phyloP scores from a whole-genome alignment of 495 filamentous ascomycete genomes.

The Talaromyces adpressus region DNA sequence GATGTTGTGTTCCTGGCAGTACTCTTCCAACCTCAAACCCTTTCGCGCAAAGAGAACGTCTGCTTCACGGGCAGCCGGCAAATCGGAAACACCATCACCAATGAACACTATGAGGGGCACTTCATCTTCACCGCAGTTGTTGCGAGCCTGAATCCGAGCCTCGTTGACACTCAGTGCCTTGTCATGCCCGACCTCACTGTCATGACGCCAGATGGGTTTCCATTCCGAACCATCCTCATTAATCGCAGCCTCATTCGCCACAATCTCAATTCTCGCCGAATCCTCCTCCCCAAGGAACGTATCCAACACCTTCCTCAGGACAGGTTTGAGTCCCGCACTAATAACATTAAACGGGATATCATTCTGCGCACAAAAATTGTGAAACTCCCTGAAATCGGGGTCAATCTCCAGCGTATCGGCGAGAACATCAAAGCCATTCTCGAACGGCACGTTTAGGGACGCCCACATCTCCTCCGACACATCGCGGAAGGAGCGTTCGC shows the following conservation, averaged over 20 bases:
- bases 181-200: conserved; percentile 62
- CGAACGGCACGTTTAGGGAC: conserved; percentile 60
- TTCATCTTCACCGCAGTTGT: conserved; percentile 49
- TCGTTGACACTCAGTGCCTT: conserved; percentile 61
- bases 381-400: conserved; percentile 57
- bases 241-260: conserved; percentile 64
- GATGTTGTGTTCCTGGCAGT: conserved; percentile 60
- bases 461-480: conserved; percentile 75
- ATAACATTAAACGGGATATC: conserved; percentile 69
- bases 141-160: conserved; percentile 45
- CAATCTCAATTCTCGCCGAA: conserved; percentile 56
- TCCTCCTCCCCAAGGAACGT: conserved; percentile 18
- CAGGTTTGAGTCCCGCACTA: conserved; percentile 62
- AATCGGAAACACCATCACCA: conserved; percentile 71
- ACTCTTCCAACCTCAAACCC: conserved; percentile 63
- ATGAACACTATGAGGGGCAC: conserved; percentile 71
- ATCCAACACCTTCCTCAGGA: conserved; percentile 9
- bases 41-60: conserved; percentile 70
- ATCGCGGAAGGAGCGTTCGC: conserved; percentile 64
- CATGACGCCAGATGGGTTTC: conserved; percentile 67
- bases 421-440: conserved; percentile 69
- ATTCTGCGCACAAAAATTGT: conserved; percentile 57
- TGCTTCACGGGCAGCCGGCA: conserved; percentile 64
- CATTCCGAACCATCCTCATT: conserved; percentile 50
- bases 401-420: conserved; percentile 57